Base-by-base conservation (phyloP, 768 basidiomycete genomes). In the Leccinum barrowsii region DNA sequence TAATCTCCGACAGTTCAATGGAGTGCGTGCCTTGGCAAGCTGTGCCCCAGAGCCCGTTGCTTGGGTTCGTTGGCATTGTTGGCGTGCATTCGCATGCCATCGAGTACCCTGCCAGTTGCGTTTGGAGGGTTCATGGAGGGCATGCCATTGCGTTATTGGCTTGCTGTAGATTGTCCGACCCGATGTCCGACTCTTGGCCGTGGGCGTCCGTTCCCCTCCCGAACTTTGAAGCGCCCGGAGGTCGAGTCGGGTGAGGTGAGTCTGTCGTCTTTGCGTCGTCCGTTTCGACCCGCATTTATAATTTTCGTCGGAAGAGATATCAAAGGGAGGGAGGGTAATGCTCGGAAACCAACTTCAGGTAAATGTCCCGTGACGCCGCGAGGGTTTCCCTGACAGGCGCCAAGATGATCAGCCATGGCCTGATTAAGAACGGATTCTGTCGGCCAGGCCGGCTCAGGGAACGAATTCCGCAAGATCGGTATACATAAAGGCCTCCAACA, bases 21-120 rank as follows among this genome's bases (percentile, higher is more conserved):
- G 61, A 58, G 58, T 10, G 62, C 21, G 22, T 48, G 15, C 58
- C 56, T 67, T 68, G 66, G 59, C 59, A 63, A 66, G 66, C 66
- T 65, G 65, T 67, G 56, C 22, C 8, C 1, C 11, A 1, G 26
- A 50, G 17, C 15, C 22, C 46, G 21, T 47, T 22, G 22, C 37
- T 40, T 40, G 17, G 37, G 40, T 50, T 21, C 19, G 32, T 34
- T 34, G 50, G 15, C 28, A 51, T 17, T 21, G 32, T 51, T 51
- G 30, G 50, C 50, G 19, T n/a, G 30, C 44, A 26, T 50, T 57
- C 37, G 52, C 37, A 13, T 19, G 42, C 4, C 24, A 48, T 34
- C 12, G 15, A 4, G 37, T 17, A 17, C 37, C 37, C 7, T 37
- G 1, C 37, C 40, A 3, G n/a, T 19, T 10, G 10, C 3, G 13